A percentile compares a stretch with the other conserved stretches of the same genome.
Conservation (phyloP, 768 basidiomycete species). For the Pleurotus tuoliensis region DNA sequence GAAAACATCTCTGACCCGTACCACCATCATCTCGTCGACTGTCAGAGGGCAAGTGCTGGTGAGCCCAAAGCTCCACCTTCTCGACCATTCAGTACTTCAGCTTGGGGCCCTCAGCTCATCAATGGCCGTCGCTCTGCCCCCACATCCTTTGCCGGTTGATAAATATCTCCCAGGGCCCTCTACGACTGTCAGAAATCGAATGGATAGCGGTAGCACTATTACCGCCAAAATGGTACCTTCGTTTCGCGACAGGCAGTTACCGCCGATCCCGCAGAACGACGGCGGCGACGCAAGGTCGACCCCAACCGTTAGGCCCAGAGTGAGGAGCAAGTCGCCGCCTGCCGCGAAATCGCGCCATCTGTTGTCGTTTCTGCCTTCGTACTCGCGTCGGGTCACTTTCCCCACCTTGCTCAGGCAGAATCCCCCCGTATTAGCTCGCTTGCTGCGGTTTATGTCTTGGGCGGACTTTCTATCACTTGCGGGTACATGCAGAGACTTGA, state of each 20-base stretch:
- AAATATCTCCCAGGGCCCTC: background rate
- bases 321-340: background rate
- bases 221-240: background rate
- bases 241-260: background rate
- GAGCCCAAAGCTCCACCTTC: no score
- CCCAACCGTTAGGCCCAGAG: background rate
- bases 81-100: no score
- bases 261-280: background rate
- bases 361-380: constrained; percentile 13
- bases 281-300: background rate
- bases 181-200: background rate
- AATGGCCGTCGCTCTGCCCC: background rate
- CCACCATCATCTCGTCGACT: no score
- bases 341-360: constrained; percentile 14
- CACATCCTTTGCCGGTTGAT: background rate
- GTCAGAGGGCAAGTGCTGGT: no score
- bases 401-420: constrained; percentile 13
- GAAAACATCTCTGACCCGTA: no score
- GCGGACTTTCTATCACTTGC: constrained; percentile 33
- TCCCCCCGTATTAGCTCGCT: constrained; percentile 19
- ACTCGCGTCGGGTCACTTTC: background rate
- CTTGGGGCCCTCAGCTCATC: background rate
- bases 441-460: constrained; percentile 35
- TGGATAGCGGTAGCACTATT: constrained; percentile 3
- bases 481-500: constrained; percentile 28